Base-by-base conservation (phyloP, 2,329 filamentous ascomycete species). In the Zasmidium citrigriseum region DNA sequence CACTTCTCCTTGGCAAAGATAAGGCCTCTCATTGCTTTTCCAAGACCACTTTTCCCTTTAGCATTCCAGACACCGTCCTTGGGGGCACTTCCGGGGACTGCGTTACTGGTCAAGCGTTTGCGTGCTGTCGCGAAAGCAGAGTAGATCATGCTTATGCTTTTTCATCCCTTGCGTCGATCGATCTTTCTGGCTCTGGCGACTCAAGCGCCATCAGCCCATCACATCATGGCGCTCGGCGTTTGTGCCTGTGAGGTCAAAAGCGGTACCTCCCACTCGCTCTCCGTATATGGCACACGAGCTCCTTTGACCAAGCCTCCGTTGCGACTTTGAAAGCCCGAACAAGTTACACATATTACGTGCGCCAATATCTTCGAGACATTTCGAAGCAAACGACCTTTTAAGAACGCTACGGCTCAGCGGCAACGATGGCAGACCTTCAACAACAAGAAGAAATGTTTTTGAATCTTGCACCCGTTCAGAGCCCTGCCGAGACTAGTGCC, bases 221-320 rank as follows among this genome's bases (percentile, higher is more conserved):
- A 29, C 48, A 52, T 46, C 54, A 52, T 57, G 54, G 53, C 53
- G 34, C 22, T 38, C 47, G 45, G 46, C 23, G 22, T 27, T 21
- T 45, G 54, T 44, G 41, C n/a, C n/a, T n/a, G 48, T 22, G 22
- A 46, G 22, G 18, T 46, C 25, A 52, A 38, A 57, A 23, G 38
- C 20, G 20, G 20, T 4, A 10, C 16, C 22, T 27, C 22, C 7
- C 22, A n/a, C 18, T 41, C 14, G 34, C 18, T n/a, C 14, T n/a
- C n/a, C n/a, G n/a, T n/a, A n/a, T n/a, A n/a, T n/a, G n/a, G n/a
- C n/a, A n/a, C n/a, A n/a, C n/a, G n/a, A n/a, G n/a, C n/a, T n/a
- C n/a, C n/a, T n/a, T n/a, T n/a, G n/a, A n/a, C n/a, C n/a, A n/a
- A n/a, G n/a, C n/a, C n/a, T n/a, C n/a, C n/a, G n/a, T n/a, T n/a